These are phyloP conservation scores for Davidsoniella australis DNA, from an alignment of 2,329 filamentous ascomycete genomes.

Conservation along the genomic window DNA sequence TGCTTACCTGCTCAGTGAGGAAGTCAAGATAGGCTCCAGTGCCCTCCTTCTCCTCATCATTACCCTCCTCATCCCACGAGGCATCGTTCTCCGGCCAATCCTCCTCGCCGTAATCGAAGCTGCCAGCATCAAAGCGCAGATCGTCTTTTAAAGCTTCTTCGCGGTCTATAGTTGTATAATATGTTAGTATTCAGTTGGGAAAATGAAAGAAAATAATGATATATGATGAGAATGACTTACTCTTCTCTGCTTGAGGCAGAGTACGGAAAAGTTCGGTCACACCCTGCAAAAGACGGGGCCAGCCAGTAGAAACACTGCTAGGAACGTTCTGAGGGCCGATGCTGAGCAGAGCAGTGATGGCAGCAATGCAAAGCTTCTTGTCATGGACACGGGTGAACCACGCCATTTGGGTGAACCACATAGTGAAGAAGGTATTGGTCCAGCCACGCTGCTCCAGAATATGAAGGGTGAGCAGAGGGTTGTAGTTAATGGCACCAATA, in stretches of 20 bases:
- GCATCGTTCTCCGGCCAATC: constrained; percentile 70
- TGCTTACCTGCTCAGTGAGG: constrained; percentile 64
- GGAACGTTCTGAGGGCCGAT: constrained; percentile 70
- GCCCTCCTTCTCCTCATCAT: constrained; percentile 62
- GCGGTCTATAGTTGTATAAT: constrained; percentile 38
- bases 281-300: constrained; percentile 77
- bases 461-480: constrained; percentile 67
- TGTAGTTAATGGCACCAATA: constrained; percentile 97
- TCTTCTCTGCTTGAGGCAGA: constrained; percentile 71
- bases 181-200: background rate
- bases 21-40: constrained; percentile 92
- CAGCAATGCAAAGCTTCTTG: constrained; percentile 94
- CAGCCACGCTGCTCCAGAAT: constrained; percentile 81
- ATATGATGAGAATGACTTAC: constrained; percentile 29
- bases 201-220: background rate
- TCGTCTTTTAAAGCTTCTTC: constrained; percentile 87
- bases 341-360: constrained; percentile 71
- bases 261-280: constrained; percentile 86
- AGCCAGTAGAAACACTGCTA: constrained; percentile 81
- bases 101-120: constrained; percentile 53
- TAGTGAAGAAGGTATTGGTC: constrained; percentile 98
- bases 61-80: constrained; percentile 57
- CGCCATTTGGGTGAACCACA: constrained; percentile 95
- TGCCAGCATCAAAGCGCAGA: constrained; percentile 48
- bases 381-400: constrained; percentile 88